Evolutionary conservation across 108 stramenopile species (phyloP), one percentile per base, ranked within the genome.

Genomic region (Mediolabrus comicus): DNA sequence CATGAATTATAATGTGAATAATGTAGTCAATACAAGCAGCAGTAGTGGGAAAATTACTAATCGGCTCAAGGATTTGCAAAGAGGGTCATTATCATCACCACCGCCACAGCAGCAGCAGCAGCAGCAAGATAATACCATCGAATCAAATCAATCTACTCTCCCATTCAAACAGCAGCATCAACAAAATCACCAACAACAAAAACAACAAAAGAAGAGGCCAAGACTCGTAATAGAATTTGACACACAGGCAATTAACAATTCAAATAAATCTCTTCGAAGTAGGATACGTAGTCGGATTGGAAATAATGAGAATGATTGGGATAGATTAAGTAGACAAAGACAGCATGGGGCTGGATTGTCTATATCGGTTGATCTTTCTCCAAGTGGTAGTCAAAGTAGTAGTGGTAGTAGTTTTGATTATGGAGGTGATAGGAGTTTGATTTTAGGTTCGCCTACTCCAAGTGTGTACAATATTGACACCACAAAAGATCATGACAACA

Each of bases 181-280:
- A 7, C 46, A 49, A 33, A 7, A 3, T 17, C 41, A 19, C 5
- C 41, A 16, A 8, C 46, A 22, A 1, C 46, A 49, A 24, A n/a
- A n/a, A n/a, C n/a, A n/a, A n/a, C n/a, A n/a, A n/a, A n/a, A n/a
- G n/a, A n/a, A n/a, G n/a, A n/a, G 30, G 41, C 25, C 66, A 12
- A 55, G 62, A 35, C 26, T 72, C 33, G 27, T 63, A 16, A 31
- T 72, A 29, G 71, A 72, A 55, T 63, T 72, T 19, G 71, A 72
- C 32, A 63, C 71, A 41, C 53, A 63, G 22, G 53, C 62, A 39
- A 28, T 53, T 0, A 17, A 16, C 16, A 34, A 26, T n/a, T 41
- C 26, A 1, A 22, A 52, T 10, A 11, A 28, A 61, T 13, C 33
- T 3, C 34, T 63, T 41, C 30, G 35, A 32, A 39, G 55, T 63